phyloP scores from a whole-genome alignment of 129 eudicot genomes.

The Tagetes patula region DNA sequence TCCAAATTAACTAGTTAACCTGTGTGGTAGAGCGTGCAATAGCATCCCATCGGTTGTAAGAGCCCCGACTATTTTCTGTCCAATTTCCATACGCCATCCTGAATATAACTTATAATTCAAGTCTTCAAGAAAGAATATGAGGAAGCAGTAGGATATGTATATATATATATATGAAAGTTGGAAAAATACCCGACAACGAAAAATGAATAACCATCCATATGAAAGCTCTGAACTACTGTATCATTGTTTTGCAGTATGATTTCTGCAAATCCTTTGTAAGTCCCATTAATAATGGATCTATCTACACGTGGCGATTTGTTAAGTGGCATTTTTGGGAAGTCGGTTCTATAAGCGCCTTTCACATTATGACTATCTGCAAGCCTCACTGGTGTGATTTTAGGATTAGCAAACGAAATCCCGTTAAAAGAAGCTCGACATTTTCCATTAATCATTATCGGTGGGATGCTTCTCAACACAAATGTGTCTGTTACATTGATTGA shows the following conservation, averaged over 20 bases:
- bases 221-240: conserved; percentile 75
- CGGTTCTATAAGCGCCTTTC: conserved; percentile 77
- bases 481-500: conserved; percentile 67
- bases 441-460: conserved; percentile 60
- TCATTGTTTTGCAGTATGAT: conserved; percentile 80
- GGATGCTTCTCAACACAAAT: conserved; percentile 53
- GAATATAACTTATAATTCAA: background rate
- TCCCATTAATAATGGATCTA: conserved; percentile 68
- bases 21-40: conserved; percentile 77
- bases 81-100: conserved; percentile 92
- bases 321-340: conserved; percentile 70
- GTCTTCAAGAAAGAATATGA: background rate
- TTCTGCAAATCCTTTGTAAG: conserved; percentile 83
- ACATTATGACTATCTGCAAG: conserved; percentile 72
- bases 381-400: conserved; percentile 64
- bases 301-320: conserved; percentile 48
- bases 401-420: conserved; percentile 84
- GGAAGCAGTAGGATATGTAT: background rate
- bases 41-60: conserved; percentile 90
- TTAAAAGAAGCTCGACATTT: conserved; percentile 67
- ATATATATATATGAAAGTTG: background rate
- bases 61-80: conserved; percentile 64
- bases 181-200: conserved; percentile 85
- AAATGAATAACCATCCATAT: conserved; percentile 88
- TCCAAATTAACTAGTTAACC: conserved; percentile 30